These are phyloP conservation scores for Mucor velutinosus DNA, from an alignment of 371 early-diverging fungal species.

Conservation along the genomic window DNA sequence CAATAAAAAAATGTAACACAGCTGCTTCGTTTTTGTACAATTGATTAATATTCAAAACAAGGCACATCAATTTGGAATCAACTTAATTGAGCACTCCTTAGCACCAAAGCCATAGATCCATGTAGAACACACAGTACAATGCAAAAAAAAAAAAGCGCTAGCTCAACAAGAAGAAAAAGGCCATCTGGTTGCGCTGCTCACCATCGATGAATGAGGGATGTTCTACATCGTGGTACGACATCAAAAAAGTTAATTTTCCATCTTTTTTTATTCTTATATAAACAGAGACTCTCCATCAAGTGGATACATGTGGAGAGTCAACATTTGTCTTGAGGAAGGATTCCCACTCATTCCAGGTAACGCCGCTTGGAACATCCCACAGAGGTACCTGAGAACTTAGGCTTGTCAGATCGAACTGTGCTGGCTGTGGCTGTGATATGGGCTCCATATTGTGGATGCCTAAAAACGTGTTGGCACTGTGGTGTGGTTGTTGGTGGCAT, in stretches of 20 bases:
- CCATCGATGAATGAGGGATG: neutral
- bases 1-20: constrained; percentile 5
- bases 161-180: too few relatives aligned
- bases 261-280: neutral
- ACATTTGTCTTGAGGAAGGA: constrained; percentile 20
- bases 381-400: constrained; percentile 32
- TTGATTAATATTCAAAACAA: neutral
- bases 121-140: neutral
- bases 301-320: neutral
- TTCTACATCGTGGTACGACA: neutral
- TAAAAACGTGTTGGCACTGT: neutral
- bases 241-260: constrained; percentile 10
- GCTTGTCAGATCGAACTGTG: constrained; percentile 27
- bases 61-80: neutral
- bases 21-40: neutral
- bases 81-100: neutral
- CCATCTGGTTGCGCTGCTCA: too few relatives aligned
- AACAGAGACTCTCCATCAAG: neutral
- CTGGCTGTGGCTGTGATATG: neutral
- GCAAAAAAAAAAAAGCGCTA: neutral
- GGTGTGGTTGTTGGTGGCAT: neutral
- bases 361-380: constrained; percentile 37
- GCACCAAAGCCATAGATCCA: neutral
- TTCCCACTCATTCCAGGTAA: constrained; percentile 46
- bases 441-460: neutral